Evolutionary conservation across 2,329 filamentous ascomycete genomes (phyloP).

Genomic region (Phoma herbarum): DNA sequence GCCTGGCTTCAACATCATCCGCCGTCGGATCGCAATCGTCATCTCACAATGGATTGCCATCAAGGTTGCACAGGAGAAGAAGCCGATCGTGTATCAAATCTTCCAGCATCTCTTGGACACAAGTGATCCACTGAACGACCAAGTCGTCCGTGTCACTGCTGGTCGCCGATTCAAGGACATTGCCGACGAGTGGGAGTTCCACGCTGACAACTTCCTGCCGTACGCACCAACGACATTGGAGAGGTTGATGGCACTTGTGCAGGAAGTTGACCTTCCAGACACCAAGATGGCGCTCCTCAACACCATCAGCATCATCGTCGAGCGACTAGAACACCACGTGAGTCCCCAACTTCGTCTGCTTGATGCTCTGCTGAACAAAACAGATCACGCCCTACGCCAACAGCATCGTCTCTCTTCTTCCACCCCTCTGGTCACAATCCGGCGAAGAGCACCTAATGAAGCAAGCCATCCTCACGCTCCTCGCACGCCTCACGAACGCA

Average conservation of each 20-base stretch:
- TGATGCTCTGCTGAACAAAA: constrained; percentile 15
- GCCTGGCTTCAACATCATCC: constrained; percentile 79
- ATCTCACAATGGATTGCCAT: constrained; percentile 90
- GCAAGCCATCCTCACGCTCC: constrained; percentile 86
- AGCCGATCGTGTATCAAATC: constrained; percentile 83
- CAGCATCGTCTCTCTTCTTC: constrained; percentile 80
- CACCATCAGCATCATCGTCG: constrained; percentile 82
- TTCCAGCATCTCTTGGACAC: constrained; percentile 86
- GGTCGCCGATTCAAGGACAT: constrained; percentile 83
- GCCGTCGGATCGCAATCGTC: constrained; percentile 86
- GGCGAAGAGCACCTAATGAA: constrained; percentile 93
- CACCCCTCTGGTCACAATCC: constrained; percentile 83
- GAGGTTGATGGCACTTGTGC: constrained; percentile 78
- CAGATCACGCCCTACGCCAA: constrained; percentile 74
- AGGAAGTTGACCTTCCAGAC: constrained; percentile 81
- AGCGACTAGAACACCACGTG: constrained; percentile 79
- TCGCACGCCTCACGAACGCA: constrained; percentile 83
- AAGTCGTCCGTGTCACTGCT: constrained; percentile 90
- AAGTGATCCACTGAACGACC: constrained; percentile 81
- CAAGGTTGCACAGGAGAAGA: constrained; percentile 72
- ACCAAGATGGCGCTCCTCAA: constrained; percentile 91
- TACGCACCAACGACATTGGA: constrained; percentile 78
- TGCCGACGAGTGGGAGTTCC: constrained; percentile 86
- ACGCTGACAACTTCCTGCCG: constrained; percentile 75
- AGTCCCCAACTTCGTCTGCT: constrained; percentile 18